A percentile compares a stretch with the other conserved stretches of the same genome.
Conservation (phyloP, 345 rosid species). For the Linum trigynum region DNA sequence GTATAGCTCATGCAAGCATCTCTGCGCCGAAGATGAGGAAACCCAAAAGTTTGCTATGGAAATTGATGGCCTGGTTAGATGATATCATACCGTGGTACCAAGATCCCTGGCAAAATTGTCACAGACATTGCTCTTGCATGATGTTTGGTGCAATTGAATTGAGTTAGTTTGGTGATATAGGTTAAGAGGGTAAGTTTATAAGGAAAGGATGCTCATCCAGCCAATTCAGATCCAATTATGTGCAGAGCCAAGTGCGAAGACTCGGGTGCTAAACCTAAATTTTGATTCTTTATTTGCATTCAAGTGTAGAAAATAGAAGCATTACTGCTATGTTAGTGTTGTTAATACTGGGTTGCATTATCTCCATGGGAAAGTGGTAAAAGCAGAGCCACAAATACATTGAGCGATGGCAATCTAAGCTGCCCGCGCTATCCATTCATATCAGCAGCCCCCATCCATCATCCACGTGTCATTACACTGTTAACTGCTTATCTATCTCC, state of each 20-base stretch:
- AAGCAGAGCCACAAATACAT: slow-evolving; percentile 3
- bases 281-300: neutral
- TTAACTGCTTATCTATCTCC: slow-evolving; percentile 35
- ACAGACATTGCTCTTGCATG: too few species aligned
- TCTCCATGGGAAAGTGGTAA: neutral
- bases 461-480: slow-evolving; percentile 29
- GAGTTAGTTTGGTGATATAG: too few species aligned
- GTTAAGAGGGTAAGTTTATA: neutral
- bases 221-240: neutral
- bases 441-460: neutral
- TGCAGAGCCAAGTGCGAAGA: too few species aligned
- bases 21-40: slow-evolving; percentile 27
- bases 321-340: too few species aligned
- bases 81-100: too few species aligned
- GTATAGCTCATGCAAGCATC: slow-evolving; percentile 18
- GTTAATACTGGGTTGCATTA: neutral
- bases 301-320: neutral
- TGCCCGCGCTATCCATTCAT: neutral
- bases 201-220: too few species aligned
- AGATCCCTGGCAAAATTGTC: neutral
- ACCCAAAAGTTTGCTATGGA: slow-evolving; percentile 7
- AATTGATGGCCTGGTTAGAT: neutral
- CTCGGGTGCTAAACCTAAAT: neutral
- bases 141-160: too few species aligned
- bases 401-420: neutral